Conservation (phyloP, 1,139 yeast species). For the Petasospora rhodanensis region DNA sequence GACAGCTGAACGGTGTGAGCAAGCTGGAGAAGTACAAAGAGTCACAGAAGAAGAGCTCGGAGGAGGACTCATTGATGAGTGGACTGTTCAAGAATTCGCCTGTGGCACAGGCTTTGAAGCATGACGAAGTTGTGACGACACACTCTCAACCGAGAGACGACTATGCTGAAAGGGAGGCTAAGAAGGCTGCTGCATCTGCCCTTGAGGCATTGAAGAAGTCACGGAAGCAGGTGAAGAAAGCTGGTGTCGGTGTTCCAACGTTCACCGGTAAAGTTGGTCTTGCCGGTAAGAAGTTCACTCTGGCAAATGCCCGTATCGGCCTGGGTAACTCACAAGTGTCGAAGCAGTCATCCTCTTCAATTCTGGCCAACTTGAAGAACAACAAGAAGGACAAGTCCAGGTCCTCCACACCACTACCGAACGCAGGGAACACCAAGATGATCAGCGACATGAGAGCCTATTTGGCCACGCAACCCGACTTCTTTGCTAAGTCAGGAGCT, state of each 20-base stretch:
- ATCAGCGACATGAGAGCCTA: constrained; percentile 35
- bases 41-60: constrained; percentile 38
- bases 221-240: constrained; percentile 55
- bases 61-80: constrained; percentile 64
- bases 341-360: constrained; percentile 18
- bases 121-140: constrained; percentile 69
- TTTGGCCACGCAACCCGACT: constrained; percentile 34
- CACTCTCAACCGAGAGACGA: constrained; percentile 47
- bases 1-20: constrained; percentile 43
- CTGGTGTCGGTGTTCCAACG: constrained; percentile 80
- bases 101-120: constrained; percentile 72
- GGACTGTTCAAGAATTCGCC: constrained; percentile 65
- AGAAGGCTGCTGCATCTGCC: constrained; percentile 71
- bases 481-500: constrained; percentile 52
- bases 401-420: constrained; percentile 7
- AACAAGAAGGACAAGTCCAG: constrained; percentile 10
- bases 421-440: constrained; percentile 30
- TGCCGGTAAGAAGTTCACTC: constrained; percentile 52
- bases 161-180: constrained; percentile 72
- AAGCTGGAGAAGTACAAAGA: constrained; percentile 42
- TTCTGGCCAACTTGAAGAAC: constrained; percentile 22
- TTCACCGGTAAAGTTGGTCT: constrained; percentile 94
- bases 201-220: constrained; percentile 69
- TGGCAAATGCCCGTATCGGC: constrained; percentile 11
- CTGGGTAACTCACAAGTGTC: constrained; percentile 2